These are phyloP conservation scores for Corynespora cassiicola DNA, from an alignment of 2,329 filamentous ascomycete species.

Conservation along the genomic window DNA sequence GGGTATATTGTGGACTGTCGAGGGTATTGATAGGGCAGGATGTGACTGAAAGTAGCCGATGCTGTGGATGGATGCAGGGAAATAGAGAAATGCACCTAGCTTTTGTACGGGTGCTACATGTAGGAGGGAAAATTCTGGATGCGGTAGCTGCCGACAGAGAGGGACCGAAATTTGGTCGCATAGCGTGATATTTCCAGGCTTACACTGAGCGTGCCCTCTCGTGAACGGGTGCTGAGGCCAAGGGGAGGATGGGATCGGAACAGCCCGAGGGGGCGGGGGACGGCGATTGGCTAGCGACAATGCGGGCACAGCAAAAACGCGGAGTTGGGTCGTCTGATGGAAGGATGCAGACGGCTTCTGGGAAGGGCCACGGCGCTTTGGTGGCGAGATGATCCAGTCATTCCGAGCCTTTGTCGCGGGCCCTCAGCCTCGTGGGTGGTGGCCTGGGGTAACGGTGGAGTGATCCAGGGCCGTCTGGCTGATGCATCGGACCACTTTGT, in stretches of 20 bases:
- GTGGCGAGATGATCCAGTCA: too few relatives aligned
- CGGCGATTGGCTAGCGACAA: conserved; percentile 12
- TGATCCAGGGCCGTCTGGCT: too few relatives aligned
- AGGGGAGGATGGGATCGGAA: conserved; percentile 4
- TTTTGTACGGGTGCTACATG: conserved; percentile 10
- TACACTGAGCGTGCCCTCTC: background rate
- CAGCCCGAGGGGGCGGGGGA: conserved; percentile 1
- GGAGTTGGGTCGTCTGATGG: conserved; percentile 21
- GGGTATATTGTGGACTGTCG: conserved; percentile 1
- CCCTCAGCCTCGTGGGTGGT: too few relatives aligned
- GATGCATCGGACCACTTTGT: too few relatives aligned
- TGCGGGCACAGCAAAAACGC: background rate
- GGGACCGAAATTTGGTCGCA: conserved; percentile 5
- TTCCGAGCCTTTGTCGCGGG: too few relatives aligned
- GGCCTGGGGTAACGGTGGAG: too few relatives aligned
- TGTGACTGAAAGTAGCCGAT: conserved; percentile 8
- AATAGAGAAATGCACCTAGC: conserved; percentile 6
- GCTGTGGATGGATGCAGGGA: conserved; percentile 9
- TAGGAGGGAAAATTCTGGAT: conserved; percentile 1
- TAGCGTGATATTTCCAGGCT: conserved; percentile 16
- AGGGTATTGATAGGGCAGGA: conserved; percentile 1
- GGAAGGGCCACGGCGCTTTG: too few relatives aligned
- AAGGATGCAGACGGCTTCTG: conserved; percentile 1
- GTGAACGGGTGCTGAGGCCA: too few relatives aligned
- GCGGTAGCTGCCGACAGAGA: conserved; percentile 6